Conservation (phyloP, 306 rosid genomes). For the Erythrophleum fordii region DNA sequence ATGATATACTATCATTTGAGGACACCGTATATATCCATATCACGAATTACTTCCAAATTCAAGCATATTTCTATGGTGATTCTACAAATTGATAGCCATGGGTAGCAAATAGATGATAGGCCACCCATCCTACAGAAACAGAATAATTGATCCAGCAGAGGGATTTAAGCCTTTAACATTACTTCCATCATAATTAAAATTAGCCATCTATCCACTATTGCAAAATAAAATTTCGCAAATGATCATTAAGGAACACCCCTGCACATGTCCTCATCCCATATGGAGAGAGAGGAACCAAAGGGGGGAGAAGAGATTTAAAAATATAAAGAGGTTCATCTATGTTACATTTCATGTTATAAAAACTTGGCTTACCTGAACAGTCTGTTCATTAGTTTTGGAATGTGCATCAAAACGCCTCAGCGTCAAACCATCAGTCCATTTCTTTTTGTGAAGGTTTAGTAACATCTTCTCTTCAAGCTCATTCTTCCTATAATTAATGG, state of each 20-base stretch:
- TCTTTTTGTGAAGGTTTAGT: conserved; percentile 94
- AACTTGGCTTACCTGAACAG: conserved; percentile 71
- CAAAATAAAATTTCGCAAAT: neutral
- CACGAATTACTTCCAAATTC: neutral
- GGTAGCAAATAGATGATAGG: neutral
- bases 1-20: neutral
- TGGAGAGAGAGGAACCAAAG: neutral
- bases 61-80: neutral
- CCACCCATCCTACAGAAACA: neutral
- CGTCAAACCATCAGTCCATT: conserved; percentile 96
- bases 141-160: neutral
- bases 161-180: neutral
- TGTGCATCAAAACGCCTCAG: conserved; percentile 83
- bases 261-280: neutral
- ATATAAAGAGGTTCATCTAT: neutral
- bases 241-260: neutral
- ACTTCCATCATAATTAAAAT: neutral
- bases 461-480: conserved; percentile 97
- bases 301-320: neutral
- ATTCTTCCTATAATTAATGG: conserved; percentile 92
- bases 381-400: conserved; percentile 94
- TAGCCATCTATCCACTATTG: neutral
- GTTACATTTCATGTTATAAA: neutral
- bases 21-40: neutral
- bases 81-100: neutral